phyloP scores from a whole-genome alignment of 2,329 filamentous ascomycete species.

The Chaetomiaceae sp. region DNA sequence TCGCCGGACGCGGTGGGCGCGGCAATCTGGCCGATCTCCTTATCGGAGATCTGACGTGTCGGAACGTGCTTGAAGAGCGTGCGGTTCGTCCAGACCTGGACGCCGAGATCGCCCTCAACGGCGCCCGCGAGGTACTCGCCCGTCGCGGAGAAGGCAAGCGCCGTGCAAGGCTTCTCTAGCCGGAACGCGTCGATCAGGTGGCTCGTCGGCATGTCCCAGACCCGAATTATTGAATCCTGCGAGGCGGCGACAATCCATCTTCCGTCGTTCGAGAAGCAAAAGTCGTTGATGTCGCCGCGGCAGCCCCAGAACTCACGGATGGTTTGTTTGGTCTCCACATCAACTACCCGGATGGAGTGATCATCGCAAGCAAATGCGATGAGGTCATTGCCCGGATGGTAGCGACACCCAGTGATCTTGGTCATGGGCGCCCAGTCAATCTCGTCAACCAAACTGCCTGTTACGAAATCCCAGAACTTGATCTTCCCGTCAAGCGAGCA shows the following conservation, averaged over 20 bases:
- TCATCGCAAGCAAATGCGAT: conserved; percentile 88
- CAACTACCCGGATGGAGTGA: conserved; percentile 77
- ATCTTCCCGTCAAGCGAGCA: conserved; percentile 86
- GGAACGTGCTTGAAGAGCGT: conserved; percentile 84
- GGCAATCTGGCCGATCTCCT: conserved; percentile 58
- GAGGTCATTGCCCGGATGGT: conserved; percentile 77
- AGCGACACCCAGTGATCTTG: conserved; percentile 68
- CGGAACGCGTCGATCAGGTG: conserved; percentile 91
- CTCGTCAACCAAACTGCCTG: conserved; percentile 70
- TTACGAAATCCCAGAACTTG: conserved; percentile 97
- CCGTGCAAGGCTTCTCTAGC: conserved; percentile 70
- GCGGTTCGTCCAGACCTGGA: conserved; percentile 96
- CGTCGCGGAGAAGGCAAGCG: conserved; percentile 79
- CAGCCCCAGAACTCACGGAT: conserved; percentile 92
- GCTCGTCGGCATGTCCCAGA: conserved; percentile 94
- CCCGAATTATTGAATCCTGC: conserved; percentile 69
- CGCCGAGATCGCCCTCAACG: conserved; percentile 72
- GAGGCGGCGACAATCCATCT: conserved; percentile 89
- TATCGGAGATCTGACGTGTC: conserved; percentile 75
- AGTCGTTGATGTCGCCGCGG: conserved; percentile 65
- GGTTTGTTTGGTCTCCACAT: conserved; percentile 82
- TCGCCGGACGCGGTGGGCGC: conserved; percentile 77
- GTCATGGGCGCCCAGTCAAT: conserved; percentile 78
- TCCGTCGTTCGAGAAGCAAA: conserved; percentile 86
- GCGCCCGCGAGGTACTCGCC: conserved; percentile 94